Evolutionary conservation across 2,329 filamentous ascomycete genomes (phyloP).

Genomic region (Stagonosporopsis chrysanthemi): DNA sequence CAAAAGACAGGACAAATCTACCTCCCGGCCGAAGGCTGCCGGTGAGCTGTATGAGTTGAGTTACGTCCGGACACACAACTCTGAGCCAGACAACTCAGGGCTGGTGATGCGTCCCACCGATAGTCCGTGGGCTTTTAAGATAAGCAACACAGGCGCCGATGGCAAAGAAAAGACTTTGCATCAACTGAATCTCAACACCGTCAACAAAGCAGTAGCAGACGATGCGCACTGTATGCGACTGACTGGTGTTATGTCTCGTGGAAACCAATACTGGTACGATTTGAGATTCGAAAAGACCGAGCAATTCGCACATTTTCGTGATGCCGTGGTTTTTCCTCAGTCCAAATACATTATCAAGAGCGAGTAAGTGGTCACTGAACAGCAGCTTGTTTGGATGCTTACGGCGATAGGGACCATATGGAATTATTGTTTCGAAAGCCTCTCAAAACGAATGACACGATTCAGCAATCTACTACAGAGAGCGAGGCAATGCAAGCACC

Average conservation of each 20-base stretch:
- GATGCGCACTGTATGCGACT: constrained; percentile 30
- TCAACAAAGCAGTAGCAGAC: constrained; percentile 28
- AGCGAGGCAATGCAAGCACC: not conserved
- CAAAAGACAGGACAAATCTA: constrained; percentile 1
- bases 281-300: constrained; percentile 27
- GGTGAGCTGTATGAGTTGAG: constrained; percentile 24
- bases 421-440: constrained; percentile 21
- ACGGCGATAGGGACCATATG: constrained; percentile 24
- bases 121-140: not conserved
- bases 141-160: constrained; percentile 3
- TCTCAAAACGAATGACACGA: constrained; percentile 22
- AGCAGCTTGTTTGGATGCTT: not conserved
- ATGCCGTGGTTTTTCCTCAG: not conserved
- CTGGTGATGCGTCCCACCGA: constrained; percentile 5
- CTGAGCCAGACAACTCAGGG: not conserved
- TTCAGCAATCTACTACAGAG: constrained; percentile 11
- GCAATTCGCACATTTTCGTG: constrained; percentile 22
- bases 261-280: constrained; percentile 26
- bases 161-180: not conserved
- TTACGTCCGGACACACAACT: constrained; percentile 28
- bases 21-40: constrained; percentile 1
- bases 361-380: not conserved
- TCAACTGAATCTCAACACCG: constrained; percentile 15
- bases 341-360: not conserved
- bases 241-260: constrained; percentile 19